Evolutionary conservation across 2,329 filamentous ascomycete genomes (phyloP), one percentile per base, ranked within the genome.

Genomic region (Cladosporium sp.): DNA sequence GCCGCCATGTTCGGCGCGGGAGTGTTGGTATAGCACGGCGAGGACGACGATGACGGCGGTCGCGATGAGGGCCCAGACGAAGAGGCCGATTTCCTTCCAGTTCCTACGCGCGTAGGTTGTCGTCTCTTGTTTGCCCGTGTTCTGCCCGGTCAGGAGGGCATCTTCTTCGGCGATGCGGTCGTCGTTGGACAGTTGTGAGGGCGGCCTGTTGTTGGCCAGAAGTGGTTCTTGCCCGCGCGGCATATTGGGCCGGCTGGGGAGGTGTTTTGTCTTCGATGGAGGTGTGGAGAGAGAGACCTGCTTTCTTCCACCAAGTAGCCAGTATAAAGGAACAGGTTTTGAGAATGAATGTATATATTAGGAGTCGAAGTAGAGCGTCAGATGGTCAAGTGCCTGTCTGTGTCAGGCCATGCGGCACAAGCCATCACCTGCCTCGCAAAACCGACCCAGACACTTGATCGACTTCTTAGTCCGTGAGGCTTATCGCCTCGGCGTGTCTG

Each of bases 31-130:
- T 13, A 88, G 71, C n/a, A 93, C 86, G 3, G 88, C 88, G 17
- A 96, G 77, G 27, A 95, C 73, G 58, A 96, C 83, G 45, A 95
- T 84, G 40, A 80, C 80, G 6, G 84, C 81, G 0, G 90, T 96
- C 15, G 90, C 89, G 19, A 92, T 61, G 13, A 93, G 70, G 4
- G 90, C 89, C 90, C 91, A 96, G 43, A 80, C 71, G 65, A 96
- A 91, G 56, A 95, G 73, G 19, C 85, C 80, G 47, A 88, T 69
- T 66, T 96, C 89, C 55, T 86, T 82, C 81, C 82, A 86, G 64
- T 79, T 77, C 50, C 80, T 67, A 68, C 69, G 49, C 72, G 69
- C 40, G 64, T 60, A 45, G 60, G 55, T 47, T 61, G 57, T 56
- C 24, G 50, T 48, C 58, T 62, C 49, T 55, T 56, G 41, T 40